phyloP scores from a whole-genome alignment of 2,329 filamentous ascomycete genomes.

The Talaromyces marneffei region DNA sequence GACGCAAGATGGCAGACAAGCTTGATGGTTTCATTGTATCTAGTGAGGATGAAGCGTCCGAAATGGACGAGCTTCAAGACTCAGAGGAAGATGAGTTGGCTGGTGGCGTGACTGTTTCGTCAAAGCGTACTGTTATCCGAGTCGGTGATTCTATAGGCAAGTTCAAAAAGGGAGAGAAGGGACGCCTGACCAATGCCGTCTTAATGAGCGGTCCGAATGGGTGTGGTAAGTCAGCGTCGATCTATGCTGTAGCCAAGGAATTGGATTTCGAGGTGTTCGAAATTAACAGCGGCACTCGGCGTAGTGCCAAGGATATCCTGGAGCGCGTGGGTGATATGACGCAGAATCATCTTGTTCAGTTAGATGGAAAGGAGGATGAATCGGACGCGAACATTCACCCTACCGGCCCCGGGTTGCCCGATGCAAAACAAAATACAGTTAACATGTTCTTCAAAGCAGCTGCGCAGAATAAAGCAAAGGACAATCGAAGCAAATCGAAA shows the following conservation, averaged over 20 bases:
- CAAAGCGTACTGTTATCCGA: constrained; percentile 38
- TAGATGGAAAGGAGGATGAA: constrained; percentile 23
- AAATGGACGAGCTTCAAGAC: constrained; percentile 64
- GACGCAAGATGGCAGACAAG: constrained; percentile 62
- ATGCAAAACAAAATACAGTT: constrained; percentile 71
- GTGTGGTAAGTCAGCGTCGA: constrained; percentile 86
- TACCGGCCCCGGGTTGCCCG: constrained; percentile 55
- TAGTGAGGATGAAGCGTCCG: constrained; percentile 66
- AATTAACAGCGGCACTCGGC: constrained; percentile 75
- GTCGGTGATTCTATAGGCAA: constrained; percentile 31
- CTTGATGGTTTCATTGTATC: constrained; percentile 75
- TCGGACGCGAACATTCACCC: constrained; percentile 34
- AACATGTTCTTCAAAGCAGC: constrained; percentile 67
- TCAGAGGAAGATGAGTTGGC: constrained; percentile 47
- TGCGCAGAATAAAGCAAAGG: not conserved
- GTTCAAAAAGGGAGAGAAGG: constrained; percentile 40
- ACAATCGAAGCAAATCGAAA: constrained; percentile 1
- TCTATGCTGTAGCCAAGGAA: constrained; percentile 88
- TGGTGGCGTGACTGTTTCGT: constrained; percentile 32
- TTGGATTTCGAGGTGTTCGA: constrained; percentile 92
- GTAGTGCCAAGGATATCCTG: constrained; percentile 82
- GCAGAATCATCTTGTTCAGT: constrained; percentile 74
- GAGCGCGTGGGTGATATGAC: constrained; percentile 97
- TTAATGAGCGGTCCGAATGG: constrained; percentile 84
- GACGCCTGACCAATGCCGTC: constrained; percentile 64